Percentiles rank a stretch among this genome's conserved stretches.
These are phyloP conservation scores for Pleurotus pulmonarius DNA, from an alignment of 768 basidiomycete genomes.

Conservation along the genomic window DNA sequence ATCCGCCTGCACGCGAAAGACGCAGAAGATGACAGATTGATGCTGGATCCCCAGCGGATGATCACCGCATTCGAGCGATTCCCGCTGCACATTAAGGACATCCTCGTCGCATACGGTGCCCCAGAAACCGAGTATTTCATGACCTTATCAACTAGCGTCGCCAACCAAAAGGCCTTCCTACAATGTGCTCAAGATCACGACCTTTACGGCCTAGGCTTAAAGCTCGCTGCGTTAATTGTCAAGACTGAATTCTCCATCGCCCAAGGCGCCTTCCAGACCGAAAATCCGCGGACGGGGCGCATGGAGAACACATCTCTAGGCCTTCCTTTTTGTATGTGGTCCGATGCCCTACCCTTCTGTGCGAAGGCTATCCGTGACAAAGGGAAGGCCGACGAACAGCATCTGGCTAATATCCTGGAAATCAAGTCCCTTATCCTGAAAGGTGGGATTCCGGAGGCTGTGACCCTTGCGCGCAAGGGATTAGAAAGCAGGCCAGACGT, in stretches of 20 bases:
- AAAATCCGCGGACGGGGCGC: constrained; percentile 38
- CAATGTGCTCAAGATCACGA: constrained; percentile 41
- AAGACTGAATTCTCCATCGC: constrained; percentile 58
- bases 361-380: constrained; percentile 50
- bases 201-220: constrained; percentile 47
- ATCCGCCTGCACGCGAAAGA: constrained; percentile 43
- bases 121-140: constrained; percentile 43
- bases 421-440: constrained; percentile 56
- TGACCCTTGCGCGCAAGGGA: constrained; percentile 39
- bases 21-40: constrained; percentile 39
- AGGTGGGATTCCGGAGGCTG: constrained; percentile 44
- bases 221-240: constrained; percentile 45
- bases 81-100: constrained; percentile 40
- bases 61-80: constrained; percentile 37
- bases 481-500: constrained; percentile 53
- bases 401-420: constrained; percentile 62
- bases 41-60: constrained; percentile 47
- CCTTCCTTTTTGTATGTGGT: constrained; percentile 58
- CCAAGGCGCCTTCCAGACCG: constrained; percentile 50
- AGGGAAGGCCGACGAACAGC: constrained; percentile 36
- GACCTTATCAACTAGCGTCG: constrained; percentile 32
- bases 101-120: constrained; percentile 46
- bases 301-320: constrained; percentile 41
- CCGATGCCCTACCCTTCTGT: constrained; percentile 56
- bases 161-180: constrained; percentile 55